Conservation (phyloP, 768 basidiomycete species). For the Crepidotus variabilis region DNA sequence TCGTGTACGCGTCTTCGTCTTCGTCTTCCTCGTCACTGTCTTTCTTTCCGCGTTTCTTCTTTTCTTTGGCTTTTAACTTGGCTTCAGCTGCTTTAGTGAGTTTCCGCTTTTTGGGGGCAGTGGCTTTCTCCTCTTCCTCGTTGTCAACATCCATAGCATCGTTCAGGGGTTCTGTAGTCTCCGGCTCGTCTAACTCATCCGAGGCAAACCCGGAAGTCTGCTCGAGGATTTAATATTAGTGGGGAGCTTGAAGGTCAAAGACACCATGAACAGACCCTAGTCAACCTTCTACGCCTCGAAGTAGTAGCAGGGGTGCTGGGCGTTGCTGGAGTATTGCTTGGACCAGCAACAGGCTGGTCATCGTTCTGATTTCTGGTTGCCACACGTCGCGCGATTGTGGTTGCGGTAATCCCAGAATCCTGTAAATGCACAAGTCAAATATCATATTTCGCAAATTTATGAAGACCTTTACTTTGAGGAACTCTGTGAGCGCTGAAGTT, state of each 20-base stretch:
- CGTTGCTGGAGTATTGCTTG: constrained; percentile 26
- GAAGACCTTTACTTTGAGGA: constrained; percentile 52
- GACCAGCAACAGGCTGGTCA: constrained; percentile 41
- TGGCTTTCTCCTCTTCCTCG: constrained; percentile 18
- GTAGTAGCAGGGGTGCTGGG: constrained; percentile 2
- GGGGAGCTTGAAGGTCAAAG: neutral
- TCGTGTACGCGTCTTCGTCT: constrained; percentile 67
- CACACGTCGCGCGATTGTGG: constrained; percentile 39
- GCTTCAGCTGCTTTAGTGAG: constrained; percentile 42
- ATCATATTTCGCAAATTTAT: neutral
- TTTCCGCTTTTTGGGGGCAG: constrained; percentile 55
- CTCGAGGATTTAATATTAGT: constrained; percentile 2
- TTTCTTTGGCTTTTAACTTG: constrained; percentile 39
- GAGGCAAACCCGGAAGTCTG: constrained; percentile 55
- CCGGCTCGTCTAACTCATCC: constrained; percentile 69
- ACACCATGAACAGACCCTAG: constrained; percentile 15
- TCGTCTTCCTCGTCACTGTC: constrained; percentile 51
- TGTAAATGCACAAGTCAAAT: constrained; percentile 12
- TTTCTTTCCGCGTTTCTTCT: constrained; percentile 40
- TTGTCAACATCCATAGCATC: constrained; percentile 19
- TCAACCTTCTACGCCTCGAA: constrained; percentile 14
- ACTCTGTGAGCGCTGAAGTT: constrained; percentile 80
- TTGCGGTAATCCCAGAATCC: constrained; percentile 46
- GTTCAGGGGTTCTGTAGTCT: constrained; percentile 15
- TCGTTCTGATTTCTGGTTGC: constrained; percentile 23